Percentiles rank a stretch among this genome's conserved stretches.
phyloP scores from a whole-genome alignment of 768 basidiomycete species.

The Leccinellum luteum region DNA sequence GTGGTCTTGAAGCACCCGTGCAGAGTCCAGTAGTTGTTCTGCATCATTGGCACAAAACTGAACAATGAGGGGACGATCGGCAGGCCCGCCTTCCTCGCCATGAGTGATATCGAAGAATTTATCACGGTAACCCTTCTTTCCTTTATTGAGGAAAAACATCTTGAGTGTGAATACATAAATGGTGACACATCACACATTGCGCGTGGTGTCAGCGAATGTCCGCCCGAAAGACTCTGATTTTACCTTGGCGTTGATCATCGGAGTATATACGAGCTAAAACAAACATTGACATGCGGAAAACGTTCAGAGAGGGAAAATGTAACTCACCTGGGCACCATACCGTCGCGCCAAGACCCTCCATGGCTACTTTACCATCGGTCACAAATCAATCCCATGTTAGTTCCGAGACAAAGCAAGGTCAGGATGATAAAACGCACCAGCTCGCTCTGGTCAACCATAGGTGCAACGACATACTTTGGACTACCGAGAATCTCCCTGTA shows the following conservation, averaged over 20 bases:
- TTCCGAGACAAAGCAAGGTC: neutral
- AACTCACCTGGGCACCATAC: conserved; percentile 72
- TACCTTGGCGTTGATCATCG: conserved; percentile 97
- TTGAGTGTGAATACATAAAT: conserved; percentile 19
- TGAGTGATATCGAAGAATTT: conserved; percentile 63
- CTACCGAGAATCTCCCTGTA: conserved; percentile 76
- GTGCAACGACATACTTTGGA: conserved; percentile 89
- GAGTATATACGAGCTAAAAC: conserved; percentile 81
- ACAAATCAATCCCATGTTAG: neutral
- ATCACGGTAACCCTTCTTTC: conserved; percentile 48
- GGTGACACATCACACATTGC: neutral
- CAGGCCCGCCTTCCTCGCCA: conserved; percentile 77
- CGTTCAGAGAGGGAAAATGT: neutral
- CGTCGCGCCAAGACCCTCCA: conserved; percentile 83
- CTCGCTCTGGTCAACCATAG: conserved; percentile 99
- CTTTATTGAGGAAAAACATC: conserved; percentile 53
- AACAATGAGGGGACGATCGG: conserved; percentile 82
- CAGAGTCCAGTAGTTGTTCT: conserved; percentile 71
- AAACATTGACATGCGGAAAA: neutral
- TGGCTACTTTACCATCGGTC: conserved; percentile 51
- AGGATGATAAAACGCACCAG: conserved; percentile 54
- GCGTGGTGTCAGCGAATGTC: neutral
- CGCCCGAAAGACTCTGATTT: neutral
- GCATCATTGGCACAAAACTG: conserved; percentile 96
- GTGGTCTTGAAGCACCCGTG: conserved; percentile 67